phyloP scores from a whole-genome alignment of 257 asterid genomes.

The Lycium barbarum region DNA sequence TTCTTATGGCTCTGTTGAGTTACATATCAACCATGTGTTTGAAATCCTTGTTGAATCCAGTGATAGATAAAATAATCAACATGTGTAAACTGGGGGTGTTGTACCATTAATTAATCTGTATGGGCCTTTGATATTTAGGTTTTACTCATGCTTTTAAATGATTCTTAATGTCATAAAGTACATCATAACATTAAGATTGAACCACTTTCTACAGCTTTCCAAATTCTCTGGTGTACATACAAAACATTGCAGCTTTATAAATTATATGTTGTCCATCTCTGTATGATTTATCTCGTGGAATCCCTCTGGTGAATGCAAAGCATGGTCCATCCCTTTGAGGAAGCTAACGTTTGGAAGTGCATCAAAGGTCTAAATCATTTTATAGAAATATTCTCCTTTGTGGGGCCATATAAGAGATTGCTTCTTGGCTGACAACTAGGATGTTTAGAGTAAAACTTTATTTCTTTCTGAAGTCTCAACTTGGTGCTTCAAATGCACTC shows the following conservation, averaged over 20 bases:
- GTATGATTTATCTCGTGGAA: not conserved
- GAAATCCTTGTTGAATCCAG: not conserved
- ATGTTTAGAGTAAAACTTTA: not conserved
- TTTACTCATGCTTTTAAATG: not conserved
- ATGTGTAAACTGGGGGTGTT: not conserved
- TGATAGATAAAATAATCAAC: slow-evolving; percentile 18
- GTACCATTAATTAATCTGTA: slow-evolving; percentile 9
- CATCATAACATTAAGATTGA: not conserved
- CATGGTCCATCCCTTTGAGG: not conserved
- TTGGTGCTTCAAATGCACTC: not conserved
- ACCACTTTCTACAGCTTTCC: not conserved
- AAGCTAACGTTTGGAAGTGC: not conserved
- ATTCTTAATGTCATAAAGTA: not conserved
- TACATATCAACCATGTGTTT: not conserved
- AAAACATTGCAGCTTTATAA: slow-evolving; percentile 9
- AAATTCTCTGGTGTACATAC: not conserved
- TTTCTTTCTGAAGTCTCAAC: slow-evolving; percentile 15
- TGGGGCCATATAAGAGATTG: not conserved
- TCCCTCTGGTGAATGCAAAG: slow-evolving; percentile 2
- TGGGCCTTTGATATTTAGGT: not conserved
- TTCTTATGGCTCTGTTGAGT: slow-evolving; percentile 1
- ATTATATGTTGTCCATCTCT: not conserved
- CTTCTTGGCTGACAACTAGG: not conserved
- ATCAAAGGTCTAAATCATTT: not conserved
- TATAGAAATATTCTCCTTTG: not conserved